phyloP scores from a whole-genome alignment of 257 asterid genomes.

The Nicotiana sylvestris region DNA sequence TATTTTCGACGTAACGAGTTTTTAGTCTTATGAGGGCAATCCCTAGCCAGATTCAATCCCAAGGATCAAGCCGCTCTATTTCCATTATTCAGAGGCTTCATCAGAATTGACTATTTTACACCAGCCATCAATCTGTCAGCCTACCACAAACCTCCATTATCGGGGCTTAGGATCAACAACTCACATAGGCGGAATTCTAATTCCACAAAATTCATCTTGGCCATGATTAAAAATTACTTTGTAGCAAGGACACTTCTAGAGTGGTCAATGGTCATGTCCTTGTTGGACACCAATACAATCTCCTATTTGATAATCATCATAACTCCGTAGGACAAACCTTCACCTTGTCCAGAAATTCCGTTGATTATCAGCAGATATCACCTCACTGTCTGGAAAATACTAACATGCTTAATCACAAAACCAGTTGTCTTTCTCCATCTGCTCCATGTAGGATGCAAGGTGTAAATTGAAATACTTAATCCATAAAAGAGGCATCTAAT shows the following conservation, averaged over 20 bases:
- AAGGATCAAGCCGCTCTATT: background rate
- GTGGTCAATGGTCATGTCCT: too few relatives aligned
- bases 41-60: too few relatives aligned
- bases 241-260: too few relatives aligned
- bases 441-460: background rate
- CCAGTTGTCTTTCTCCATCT: background rate
- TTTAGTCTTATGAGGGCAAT: too few relatives aligned
- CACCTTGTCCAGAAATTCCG: background rate
- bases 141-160: background rate
- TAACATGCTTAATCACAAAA: background rate
- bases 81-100: background rate
- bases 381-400: background rate
- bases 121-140: background rate
- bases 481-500: background rate
- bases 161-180: too few relatives aligned
- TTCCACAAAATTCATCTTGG: too few relatives aligned
- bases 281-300: too few relatives aligned
- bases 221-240: too few relatives aligned
- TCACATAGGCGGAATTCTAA: too few relatives aligned
- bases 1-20: too few relatives aligned
- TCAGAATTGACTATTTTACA: background rate
- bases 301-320: background rate
- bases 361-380: background rate
- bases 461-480: constrained; percentile 2
- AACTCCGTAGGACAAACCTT: background rate